Percentiles rank a stretch among this genome's conserved stretches.
Conservation (phyloP, 1,284 basidiomycete species). For the Agroathelia rolfsii region DNA sequence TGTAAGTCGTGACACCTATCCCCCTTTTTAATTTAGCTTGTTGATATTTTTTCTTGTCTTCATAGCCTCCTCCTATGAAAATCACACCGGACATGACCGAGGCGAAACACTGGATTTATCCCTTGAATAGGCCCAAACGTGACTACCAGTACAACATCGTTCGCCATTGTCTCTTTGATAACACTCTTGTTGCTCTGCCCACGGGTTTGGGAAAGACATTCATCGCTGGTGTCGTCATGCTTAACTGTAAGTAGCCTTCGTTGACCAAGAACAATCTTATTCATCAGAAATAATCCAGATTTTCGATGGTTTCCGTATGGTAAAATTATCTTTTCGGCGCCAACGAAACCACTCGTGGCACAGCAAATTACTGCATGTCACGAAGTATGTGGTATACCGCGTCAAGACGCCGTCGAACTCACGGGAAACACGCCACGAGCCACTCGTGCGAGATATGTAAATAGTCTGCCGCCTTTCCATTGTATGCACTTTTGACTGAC, state of each 20-base stretch:
- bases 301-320: conserved; percentile 92
- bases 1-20: conserved; percentile 20
- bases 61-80: conserved; percentile 70
- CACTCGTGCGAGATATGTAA: conserved; percentile 51
- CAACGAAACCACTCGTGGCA: conserved; percentile 90
- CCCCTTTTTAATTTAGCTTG: conserved; percentile 1
- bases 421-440: conserved; percentile 62
- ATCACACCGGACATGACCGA: conserved; percentile 67
- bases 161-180: conserved; percentile 79
- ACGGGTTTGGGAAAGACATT: conserved; percentile 99
- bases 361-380: conserved; percentile 96
- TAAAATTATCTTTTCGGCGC: conserved; percentile 92
- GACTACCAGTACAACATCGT: conserved; percentile 97
- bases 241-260: conserved; percentile 60
- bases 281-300: conserved; percentile 31
- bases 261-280: conserved; percentile 2
- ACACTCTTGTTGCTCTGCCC: conserved; percentile 90
- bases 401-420: conserved; percentile 76
- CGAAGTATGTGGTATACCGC: conserved; percentile 88
- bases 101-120: conserved; percentile 85
- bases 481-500: not conserved
- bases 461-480: conserved; percentile 16
- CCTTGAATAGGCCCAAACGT: conserved; percentile 80
- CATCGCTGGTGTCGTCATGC: conserved; percentile 94
- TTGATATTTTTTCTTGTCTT: conserved; percentile 8